phyloP scores from a whole-genome alignment of 2,329 filamentous ascomycete genomes.

The Daldinia eschscholtzii region DNA sequence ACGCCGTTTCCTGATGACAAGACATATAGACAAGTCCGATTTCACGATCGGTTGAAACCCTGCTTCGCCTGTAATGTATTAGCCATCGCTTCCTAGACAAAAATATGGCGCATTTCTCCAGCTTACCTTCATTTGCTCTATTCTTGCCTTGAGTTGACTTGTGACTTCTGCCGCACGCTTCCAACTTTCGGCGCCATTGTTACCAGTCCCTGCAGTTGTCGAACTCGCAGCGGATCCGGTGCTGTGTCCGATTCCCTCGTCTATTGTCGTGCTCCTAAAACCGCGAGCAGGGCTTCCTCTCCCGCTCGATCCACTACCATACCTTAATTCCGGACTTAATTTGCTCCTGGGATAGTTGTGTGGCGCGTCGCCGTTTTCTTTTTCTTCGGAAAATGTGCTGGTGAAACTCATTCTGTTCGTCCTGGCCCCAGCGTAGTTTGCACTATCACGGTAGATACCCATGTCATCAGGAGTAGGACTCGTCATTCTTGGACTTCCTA shows the following conservation, averaged over 20 bases:
- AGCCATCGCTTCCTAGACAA: conserved; percentile 9
- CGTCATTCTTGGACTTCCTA: conserved; percentile 59
- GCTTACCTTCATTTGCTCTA: conserved; percentile 94
- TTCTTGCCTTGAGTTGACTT: conserved; percentile 94
- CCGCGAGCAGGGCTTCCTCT: conserved; percentile 71
- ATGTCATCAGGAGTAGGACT: conserved; percentile 70
- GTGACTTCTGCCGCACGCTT: conserved; percentile 97
- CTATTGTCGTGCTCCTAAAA: conserved; percentile 58
- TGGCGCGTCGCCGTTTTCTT: conserved; percentile 74
- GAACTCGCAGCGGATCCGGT: conserved; percentile 42
- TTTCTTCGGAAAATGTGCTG: conserved; percentile 79
- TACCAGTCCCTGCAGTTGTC: conserved; percentile 31
- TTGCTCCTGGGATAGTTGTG: conserved; percentile 62
- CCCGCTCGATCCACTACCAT: conserved; percentile 67
- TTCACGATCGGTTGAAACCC: conserved; percentile 61
- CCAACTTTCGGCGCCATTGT: conserved; percentile 87
- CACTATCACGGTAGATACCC: conserved; percentile 69
- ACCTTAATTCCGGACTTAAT: conserved; percentile 66
- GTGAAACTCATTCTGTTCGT: conserved; percentile 71
- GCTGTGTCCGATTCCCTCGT: conserved; percentile 44
- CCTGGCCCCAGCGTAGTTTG: conserved; percentile 53
- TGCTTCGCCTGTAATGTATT: conserved; percentile 61
- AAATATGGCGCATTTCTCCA: conserved; percentile 2
- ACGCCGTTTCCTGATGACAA: conserved; percentile 35
- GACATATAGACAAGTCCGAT: conserved; percentile 7